These are phyloP conservation scores for Claviceps sp. DNA, from an alignment of 2,329 filamentous ascomycete genomes.

Conservation along the genomic window DNA sequence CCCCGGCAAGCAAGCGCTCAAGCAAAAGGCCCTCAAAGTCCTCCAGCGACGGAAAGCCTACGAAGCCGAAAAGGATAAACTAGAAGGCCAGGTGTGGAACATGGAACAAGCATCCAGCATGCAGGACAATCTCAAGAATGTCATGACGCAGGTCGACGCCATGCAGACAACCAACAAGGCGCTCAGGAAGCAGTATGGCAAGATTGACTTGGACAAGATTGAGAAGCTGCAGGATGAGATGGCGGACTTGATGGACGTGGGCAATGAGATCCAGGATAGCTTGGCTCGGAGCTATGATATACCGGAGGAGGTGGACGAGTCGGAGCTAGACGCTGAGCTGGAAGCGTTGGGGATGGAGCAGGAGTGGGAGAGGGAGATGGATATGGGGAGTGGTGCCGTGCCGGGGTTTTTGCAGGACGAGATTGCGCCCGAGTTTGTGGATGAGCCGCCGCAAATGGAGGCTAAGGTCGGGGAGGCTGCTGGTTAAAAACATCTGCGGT, in stretches of 20 bases:
- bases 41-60: conserved; percentile 89
- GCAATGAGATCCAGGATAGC: conserved; percentile 96
- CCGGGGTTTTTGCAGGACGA: conserved; percentile 87
- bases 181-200: conserved; percentile 85
- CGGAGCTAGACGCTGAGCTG: conserved; percentile 88
- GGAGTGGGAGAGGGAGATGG: conserved; percentile 64
- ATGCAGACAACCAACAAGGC: conserved; percentile 96
- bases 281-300: conserved; percentile 85
- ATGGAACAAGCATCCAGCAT: conserved; percentile 98
- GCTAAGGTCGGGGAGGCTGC: conserved; percentile 75
- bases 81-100: conserved; percentile 92
- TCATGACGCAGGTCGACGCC: conserved; percentile 94
- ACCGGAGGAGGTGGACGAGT: conserved; percentile 93
- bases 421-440: conserved; percentile 74
- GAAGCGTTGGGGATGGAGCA: conserved; percentile 89
- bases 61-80: conserved; percentile 85
- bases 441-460: conserved; percentile 65
- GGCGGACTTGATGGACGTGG: conserved; percentile 93
- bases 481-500: conserved; percentile 23
- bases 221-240: conserved; percentile 97
- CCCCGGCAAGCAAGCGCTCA: conserved; percentile 82
- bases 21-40: conserved; percentile 87
- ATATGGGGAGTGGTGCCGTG: conserved; percentile 36
- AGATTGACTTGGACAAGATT: conserved; percentile 95
- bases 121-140: conserved; percentile 97